These are phyloP conservation scores for Chalciporus sp. DNA, from an alignment of 1,284 basidiomycete genomes.

Conservation along the genomic window DNA sequence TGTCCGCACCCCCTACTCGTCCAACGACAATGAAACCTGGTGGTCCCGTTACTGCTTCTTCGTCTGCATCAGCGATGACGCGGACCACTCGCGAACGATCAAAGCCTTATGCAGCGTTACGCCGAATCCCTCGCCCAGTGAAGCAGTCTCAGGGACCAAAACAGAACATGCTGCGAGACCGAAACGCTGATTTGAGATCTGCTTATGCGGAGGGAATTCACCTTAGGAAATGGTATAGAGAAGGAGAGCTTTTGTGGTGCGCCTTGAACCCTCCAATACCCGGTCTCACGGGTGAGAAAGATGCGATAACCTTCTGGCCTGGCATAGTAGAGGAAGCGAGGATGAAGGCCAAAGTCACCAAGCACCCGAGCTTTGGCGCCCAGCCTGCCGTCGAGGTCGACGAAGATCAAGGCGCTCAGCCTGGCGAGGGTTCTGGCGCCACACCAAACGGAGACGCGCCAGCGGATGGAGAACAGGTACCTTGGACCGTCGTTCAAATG, in stretches of 20 bases:
- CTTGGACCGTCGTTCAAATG: conserved; percentile 61
- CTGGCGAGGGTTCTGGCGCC: background rate
- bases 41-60: background rate
- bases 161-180: conserved; percentile 55
- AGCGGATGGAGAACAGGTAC: conserved; percentile 29
- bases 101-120: conserved; percentile 59
- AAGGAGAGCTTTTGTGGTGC: conserved; percentile 77
- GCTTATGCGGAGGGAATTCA: conserved; percentile 40
- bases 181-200: conserved; percentile 60
- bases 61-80: conserved; percentile 9
- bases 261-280: conserved; percentile 55
- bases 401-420: background rate
- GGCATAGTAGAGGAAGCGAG: conserved; percentile 62
- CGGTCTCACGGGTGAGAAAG: conserved; percentile 39
- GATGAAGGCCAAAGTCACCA: conserved; percentile 42
- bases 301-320: conserved; percentile 69
- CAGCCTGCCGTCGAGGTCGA: conserved; percentile 3
- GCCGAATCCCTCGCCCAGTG: conserved; percentile 47
- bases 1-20: conserved; percentile 18
- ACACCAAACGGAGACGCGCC: conserved; percentile 12
- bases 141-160: conserved; percentile 45
- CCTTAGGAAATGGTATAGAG: conserved; percentile 59
- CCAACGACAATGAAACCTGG: conserved; percentile 3
- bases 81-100: conserved; percentile 29
- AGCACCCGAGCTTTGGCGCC: conserved; percentile 13